These are phyloP conservation scores for Monilinia fructicola DNA, from an alignment of 2,329 filamentous ascomycete genomes.

Conservation along the genomic window DNA sequence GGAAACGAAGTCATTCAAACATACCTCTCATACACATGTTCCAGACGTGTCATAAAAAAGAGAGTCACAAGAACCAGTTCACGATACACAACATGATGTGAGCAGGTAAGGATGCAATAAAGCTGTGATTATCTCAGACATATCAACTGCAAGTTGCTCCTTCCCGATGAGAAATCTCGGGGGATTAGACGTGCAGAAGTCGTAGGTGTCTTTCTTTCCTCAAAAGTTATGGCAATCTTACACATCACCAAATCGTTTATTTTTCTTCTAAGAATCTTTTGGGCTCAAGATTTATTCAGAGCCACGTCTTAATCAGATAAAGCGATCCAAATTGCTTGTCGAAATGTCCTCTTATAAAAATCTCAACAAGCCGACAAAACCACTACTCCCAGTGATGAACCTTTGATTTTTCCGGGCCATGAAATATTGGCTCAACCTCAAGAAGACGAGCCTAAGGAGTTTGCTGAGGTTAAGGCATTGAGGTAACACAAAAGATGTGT, in stretches of 20 bases:
- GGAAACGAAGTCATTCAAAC: neutral
- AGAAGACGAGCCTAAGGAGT: constrained; percentile 2
- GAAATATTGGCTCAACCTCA: neutral
- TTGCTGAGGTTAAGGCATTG: constrained; percentile 21
- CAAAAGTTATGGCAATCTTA: no score
- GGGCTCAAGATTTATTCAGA: neutral
- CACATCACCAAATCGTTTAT: no score
- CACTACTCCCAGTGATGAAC: constrained; percentile 10
- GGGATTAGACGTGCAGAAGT: neutral
- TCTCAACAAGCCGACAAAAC: neutral
- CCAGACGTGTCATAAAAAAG: neutral
- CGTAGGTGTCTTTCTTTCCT: neutral
- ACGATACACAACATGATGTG: neutral
- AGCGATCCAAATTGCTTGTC: neutral
- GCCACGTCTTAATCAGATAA: neutral
- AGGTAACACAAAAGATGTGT: constrained; percentile 5
- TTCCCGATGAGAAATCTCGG: neutral
- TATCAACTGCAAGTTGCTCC: neutral
- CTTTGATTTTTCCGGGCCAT: neutral
- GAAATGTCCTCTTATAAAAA: neutral
- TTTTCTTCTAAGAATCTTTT: neutral
- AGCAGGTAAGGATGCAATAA: neutral
- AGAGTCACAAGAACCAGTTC: neutral
- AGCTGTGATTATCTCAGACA: neutral
- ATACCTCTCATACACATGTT: neutral